phyloP scores from a whole-genome alignment of 345 rosid genomes.

The Boechera stricta region DNA sequence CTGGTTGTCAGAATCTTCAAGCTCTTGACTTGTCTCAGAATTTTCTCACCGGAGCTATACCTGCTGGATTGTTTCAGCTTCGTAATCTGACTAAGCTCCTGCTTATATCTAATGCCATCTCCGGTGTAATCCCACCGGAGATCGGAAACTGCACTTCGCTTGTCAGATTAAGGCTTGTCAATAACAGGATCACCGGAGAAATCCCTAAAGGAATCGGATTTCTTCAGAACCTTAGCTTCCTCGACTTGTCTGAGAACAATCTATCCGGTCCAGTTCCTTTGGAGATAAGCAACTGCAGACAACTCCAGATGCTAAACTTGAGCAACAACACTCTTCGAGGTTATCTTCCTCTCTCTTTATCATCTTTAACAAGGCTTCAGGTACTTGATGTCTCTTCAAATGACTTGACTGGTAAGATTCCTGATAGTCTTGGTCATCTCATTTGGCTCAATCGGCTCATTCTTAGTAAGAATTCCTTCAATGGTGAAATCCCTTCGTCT shows the following conservation, averaged over 20 bases:
- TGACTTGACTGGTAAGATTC: slow-evolving; percentile 56
- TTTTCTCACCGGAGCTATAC: slow-evolving; percentile 69
- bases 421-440: slow-evolving; percentile 62
- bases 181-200: slow-evolving; percentile 62
- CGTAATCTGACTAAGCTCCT: slow-evolving; percentile 76
- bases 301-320: slow-evolving; percentile 72
- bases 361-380: slow-evolving; percentile 63
- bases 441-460: slow-evolving; percentile 60
- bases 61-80: slow-evolving; percentile 68
- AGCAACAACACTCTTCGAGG: slow-evolving; percentile 84
- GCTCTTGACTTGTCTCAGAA: slow-evolving; percentile 81
- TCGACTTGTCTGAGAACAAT: slow-evolving; percentile 68
- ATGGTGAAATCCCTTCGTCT: slow-evolving; percentile 60
- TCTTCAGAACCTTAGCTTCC: slow-evolving; percentile 70
- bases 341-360: slow-evolving; percentile 65
- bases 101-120: slow-evolving; percentile 71
- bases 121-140: slow-evolving; percentile 71
- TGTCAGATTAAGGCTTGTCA: slow-evolving; percentile 64
- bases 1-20: slow-evolving; percentile 65
- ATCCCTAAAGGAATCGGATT: slow-evolving; percentile 71
- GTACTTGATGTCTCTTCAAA: slow-evolving; percentile 71
- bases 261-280: slow-evolving; percentile 66
- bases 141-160: slow-evolving; percentile 72
- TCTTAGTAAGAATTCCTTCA: slow-evolving; percentile 56
- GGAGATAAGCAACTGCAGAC: slow-evolving; percentile 76